Base-by-base conservation (phyloP, 768 basidiomycete species). In the Leccinellum albellum region DNA sequence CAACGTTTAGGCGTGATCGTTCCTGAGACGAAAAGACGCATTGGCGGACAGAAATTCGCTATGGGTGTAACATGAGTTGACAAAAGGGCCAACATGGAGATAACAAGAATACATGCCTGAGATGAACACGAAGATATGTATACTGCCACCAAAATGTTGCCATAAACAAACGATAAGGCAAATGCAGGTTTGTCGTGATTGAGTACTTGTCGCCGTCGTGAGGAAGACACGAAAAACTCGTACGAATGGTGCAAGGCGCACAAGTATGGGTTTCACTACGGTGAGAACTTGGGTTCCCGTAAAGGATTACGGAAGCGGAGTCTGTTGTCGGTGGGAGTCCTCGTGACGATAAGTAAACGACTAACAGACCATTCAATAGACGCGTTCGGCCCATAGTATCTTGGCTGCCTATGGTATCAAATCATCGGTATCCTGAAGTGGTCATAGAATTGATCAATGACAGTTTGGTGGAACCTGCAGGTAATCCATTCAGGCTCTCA, bases 61-160 rank as follows among this genome's bases (percentile, higher is more conserved):
- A 21, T 20, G 40, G 20, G 40, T 6, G 20, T 20, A 20, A 42
- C 40, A 20, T 42, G 40, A 28, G 46, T 15, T 13, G 23, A 14
- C 6, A 32, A 32, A 32, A 13, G 12, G 26, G 29, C 12, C 35
- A 54, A 17, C 26, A n/a, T 17, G 23, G 49, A 59, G 63, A 60
- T 65, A 58, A 7, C 65, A 68, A 67, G 21, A 62, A 63, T 63
- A 65, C 52, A 51, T 60, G 49, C 62, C 24, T 42, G 42, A 50
- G 3, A n/a, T 9, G 24, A 23, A 55, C 2, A 14, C 3, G n/a
- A 32, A 53, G 3, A 12, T 35, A 3, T 46, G 26, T 42, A 29
- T 3, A 42, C 17, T 23, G 7, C 33, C 8, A 42, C 17, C n/a
- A 37, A 42, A 46, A 31, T 48, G 6, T 46, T 48, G 29, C 53